Percentiles rank a stretch among this genome's conserved stretches.
phyloP scores from a whole-genome alignment of 1,139 yeast species.

The Petasospora fabianii region DNA sequence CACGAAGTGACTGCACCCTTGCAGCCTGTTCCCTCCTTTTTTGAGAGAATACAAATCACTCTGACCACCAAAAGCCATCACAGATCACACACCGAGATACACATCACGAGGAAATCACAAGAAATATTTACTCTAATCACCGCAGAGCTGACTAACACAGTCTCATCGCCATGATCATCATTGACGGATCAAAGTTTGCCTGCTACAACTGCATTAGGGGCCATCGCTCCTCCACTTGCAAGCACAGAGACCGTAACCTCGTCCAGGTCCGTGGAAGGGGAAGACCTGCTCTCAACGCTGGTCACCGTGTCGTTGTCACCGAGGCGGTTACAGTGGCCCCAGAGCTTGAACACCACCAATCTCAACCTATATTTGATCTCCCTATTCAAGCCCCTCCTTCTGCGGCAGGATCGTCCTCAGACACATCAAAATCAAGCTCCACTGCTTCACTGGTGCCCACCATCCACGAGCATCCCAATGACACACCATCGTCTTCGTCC shows the following conservation, averaged over 20 bases:
- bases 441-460: neutral
- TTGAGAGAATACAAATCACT: too few relatives aligned
- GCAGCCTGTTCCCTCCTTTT: too few relatives aligned
- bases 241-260: conserved; percentile 63
- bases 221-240: conserved; percentile 85
- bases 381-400: neutral
- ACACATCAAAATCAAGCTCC: neutral
- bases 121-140: too few relatives aligned
- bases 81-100: too few relatives aligned
- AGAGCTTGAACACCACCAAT: too few relatives aligned
- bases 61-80: too few relatives aligned
- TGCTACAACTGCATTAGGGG: conserved; percentile 92
- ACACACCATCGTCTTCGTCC: neutral
- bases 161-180: conserved; percentile 75
- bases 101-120: too few relatives aligned
- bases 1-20: too few relatives aligned
- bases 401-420: neutral
- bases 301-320: conserved; percentile 48
- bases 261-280: conserved; percentile 55
- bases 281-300: conserved; percentile 47
- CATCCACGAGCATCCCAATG: neutral
- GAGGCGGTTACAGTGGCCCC: conserved; percentile 21
- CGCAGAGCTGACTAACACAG: too few relatives aligned
- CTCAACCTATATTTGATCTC: too few relatives aligned
- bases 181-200: conserved; percentile 83